phyloP scores from a whole-genome alignment of 2,329 filamentous ascomycete genomes.

The Penicillium rolfsii region DNA sequence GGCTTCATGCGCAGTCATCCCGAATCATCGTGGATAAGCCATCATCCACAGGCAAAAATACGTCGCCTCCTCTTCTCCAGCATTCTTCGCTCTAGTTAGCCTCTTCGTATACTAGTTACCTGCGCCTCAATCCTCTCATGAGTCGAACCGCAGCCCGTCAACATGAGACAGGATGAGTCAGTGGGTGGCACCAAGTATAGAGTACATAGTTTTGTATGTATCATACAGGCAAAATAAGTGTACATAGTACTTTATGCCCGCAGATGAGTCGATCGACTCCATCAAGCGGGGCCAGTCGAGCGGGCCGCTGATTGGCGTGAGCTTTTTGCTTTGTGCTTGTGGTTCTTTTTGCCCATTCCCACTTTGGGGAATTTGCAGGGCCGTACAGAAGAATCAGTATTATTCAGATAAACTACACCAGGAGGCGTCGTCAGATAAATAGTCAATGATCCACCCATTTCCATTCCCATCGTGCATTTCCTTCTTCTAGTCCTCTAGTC shows the following conservation, averaged over 20 bases:
- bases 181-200: rapidly evolving
- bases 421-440: no score
- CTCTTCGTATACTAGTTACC: neutral
- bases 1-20: neutral
- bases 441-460: no score
- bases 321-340: constrained; percentile 29
- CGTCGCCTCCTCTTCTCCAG: no score
- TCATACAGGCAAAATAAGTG: rapidly evolving
- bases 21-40: neutral
- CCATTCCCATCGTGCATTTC: no score
- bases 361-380: no score
- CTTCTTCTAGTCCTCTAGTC: no score
- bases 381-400: no score
- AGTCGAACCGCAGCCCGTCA: constrained; percentile 13
- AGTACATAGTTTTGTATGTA: neutral
- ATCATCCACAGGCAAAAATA: neutral
- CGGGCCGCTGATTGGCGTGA: constrained; percentile 24
- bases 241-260: constrained; percentile 14
- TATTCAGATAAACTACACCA: no score
- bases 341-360: no score
- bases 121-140: neutral
- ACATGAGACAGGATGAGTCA: constrained; percentile 34
- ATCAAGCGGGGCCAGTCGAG: constrained; percentile 18
- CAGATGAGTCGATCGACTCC: constrained; percentile 21
- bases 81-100: no score